Percentiles rank a stretch among this genome's conserved stretches.
phyloP scores from a whole-genome alignment of 2,329 filamentous ascomycete genomes.

The Intubia oerlemansii region DNA sequence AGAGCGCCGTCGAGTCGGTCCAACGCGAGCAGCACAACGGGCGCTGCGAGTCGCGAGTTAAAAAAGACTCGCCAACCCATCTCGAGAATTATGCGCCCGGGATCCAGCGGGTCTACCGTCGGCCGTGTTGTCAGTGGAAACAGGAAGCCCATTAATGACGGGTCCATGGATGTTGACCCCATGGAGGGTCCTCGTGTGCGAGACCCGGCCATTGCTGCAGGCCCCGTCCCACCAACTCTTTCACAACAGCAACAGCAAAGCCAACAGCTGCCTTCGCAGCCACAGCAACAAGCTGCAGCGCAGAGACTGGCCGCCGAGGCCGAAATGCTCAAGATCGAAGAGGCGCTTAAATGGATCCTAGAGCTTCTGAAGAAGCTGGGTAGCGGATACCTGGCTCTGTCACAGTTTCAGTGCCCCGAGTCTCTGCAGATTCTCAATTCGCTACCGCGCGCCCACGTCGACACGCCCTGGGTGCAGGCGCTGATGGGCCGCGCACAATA shows the following conservation, averaged over 20 bases:
- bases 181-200: slow-evolving; percentile 26
- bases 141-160: slow-evolving; percentile 50
- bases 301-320: slow-evolving; percentile 19
- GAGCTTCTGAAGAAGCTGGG: slow-evolving; percentile 69
- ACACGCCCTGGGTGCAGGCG: slow-evolving; percentile 83
- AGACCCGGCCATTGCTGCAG: slow-evolving; percentile 3
- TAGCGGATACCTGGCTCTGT: slow-evolving; percentile 55
- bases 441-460: slow-evolving; percentile 53
- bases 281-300: slow-evolving; percentile 7
- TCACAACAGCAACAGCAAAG: slow-evolving; percentile 2
- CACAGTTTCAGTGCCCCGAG: slow-evolving; percentile 58
- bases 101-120: slow-evolving; percentile 46
- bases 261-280: slow-evolving; percentile 1
- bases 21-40: slow-evolving; percentile 31
- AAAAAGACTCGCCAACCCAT: slow-evolving; percentile 66
- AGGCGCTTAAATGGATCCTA: slow-evolving; percentile 55
- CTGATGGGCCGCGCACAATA: slow-evolving; percentile 83
- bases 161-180: slow-evolving; percentile 46
- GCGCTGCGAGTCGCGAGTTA: slow-evolving; percentile 44
- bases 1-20: slow-evolving; percentile 46
- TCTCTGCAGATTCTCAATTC: slow-evolving; percentile 54
- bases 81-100: slow-evolving; percentile 41
- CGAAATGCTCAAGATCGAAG: slow-evolving; percentile 46
- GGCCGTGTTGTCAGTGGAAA: slow-evolving; percentile 82
- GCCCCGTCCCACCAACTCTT: not conserved